phyloP scores from a whole-genome alignment of 2,329 filamentous ascomycete genomes.

The Colletotrichum agaves region DNA sequence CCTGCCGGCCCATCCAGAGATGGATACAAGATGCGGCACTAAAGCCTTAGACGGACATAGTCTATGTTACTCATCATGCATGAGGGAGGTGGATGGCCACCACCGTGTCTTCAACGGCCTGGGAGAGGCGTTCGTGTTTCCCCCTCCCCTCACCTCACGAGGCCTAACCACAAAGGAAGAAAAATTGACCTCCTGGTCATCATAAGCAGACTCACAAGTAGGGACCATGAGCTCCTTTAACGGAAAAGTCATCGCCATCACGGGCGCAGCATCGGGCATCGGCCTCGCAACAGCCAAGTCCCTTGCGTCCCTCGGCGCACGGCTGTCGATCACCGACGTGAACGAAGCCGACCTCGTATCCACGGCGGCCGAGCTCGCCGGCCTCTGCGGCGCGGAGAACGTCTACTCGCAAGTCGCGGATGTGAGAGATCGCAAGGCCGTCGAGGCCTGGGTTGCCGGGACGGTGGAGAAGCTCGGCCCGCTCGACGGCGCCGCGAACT shows the following conservation, averaged over 20 bases:
- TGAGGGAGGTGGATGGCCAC: background rate
- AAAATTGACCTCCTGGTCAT: background rate
- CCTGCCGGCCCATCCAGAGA: background rate
- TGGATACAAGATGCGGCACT: background rate
- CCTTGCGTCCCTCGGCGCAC: constrained; percentile 55
- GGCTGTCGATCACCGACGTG: constrained; percentile 60
- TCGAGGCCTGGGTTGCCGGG: constrained; percentile 45
- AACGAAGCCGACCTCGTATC: constrained; percentile 46
- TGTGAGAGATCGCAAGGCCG: constrained; percentile 31
- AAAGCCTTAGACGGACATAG: background rate
- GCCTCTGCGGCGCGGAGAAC: constrained; percentile 7
- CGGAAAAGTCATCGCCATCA: constrained; percentile 59
- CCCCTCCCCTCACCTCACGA: background rate
- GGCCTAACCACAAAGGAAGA: background rate
- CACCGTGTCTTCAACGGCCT: background rate
- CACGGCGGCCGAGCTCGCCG: constrained; percentile 18
- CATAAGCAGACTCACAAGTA: too few relatives aligned
- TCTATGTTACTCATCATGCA: constrained; percentile 1
- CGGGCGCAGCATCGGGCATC: constrained; percentile 62
- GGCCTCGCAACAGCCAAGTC: constrained; percentile 59
- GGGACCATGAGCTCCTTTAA: constrained; percentile 37
- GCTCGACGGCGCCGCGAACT: constrained; percentile 57
- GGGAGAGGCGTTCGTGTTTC: too few relatives aligned
- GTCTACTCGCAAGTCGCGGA: constrained; percentile 33
- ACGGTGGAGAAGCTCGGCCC: constrained; percentile 49